Conservation (phyloP, 805 yeast species). For the Starmera quercuum region DNA sequence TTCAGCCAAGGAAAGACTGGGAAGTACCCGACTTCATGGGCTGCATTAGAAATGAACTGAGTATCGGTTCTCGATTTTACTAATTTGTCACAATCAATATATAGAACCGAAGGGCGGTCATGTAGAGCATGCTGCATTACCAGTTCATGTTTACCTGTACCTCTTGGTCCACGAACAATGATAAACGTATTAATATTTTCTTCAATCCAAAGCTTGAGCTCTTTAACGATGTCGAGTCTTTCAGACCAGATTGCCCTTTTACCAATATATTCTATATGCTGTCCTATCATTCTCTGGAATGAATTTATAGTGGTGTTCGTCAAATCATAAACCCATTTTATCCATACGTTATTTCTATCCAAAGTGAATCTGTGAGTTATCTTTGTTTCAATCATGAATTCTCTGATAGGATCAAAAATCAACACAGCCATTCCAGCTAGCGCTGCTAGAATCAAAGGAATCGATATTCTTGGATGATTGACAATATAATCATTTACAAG, state of each 20-base stretch:
- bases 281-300: constrained; percentile 26
- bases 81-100: constrained; percentile 73
- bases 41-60: constrained; percentile 56
- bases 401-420: constrained; percentile 89
- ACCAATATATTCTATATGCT: constrained; percentile 16
- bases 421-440: constrained; percentile 76
- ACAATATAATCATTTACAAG: constrained; percentile 48
- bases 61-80: constrained; percentile 70
- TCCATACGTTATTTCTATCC: constrained; percentile 33
- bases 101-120: constrained; percentile 53
- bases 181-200: constrained; percentile 91
- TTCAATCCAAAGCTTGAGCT: constrained; percentile 67
- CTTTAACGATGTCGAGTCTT: constrained; percentile 57
- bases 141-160: constrained; percentile 85
- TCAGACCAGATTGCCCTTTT: constrained; percentile 56
- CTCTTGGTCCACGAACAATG: constrained; percentile 86
- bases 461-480: constrained; percentile 73
- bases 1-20: constrained; percentile 94
- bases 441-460: constrained; percentile 74
- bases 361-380: constrained; percentile 54
- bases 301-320: constrained; percentile 24
- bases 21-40: constrained; percentile 78
- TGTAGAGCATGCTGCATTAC: constrained; percentile 61
- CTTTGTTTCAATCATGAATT: constrained; percentile 66
- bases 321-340: constrained; percentile 27